A percentile compares a stretch with the other conserved stretches of the same genome.
Conservation (phyloP, 2,329 filamentous ascomycete species). For the Aspergillus sp. region DNA sequence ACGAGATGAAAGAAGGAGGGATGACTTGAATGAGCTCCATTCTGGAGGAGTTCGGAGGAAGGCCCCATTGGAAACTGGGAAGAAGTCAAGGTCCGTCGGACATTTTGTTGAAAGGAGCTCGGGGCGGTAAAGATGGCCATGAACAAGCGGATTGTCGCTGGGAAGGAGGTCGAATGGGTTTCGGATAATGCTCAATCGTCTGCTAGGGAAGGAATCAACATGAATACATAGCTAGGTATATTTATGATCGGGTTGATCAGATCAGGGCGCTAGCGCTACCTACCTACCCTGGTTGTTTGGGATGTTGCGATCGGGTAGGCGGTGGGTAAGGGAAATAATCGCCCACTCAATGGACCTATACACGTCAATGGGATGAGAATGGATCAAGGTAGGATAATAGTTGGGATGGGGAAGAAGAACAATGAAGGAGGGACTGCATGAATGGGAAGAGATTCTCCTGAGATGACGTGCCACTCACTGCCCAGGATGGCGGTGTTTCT, state of each 20-base stretch:
- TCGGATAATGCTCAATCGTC: no score
- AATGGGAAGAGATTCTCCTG: background rate
- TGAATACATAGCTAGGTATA: no score
- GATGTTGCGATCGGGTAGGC: no score
- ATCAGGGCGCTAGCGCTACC: no score
- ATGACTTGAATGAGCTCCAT: conserved; percentile 39
- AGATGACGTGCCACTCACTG: background rate
- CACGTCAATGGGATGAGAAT: background rate
- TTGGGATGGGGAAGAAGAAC: background rate
- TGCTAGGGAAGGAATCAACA: no score
- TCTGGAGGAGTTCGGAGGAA: conserved; percentile 19
- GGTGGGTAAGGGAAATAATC: background rate
- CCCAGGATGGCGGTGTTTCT: background rate
- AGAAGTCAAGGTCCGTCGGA: conserved; percentile 27
- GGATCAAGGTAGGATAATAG: background rate
- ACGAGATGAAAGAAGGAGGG: conserved; percentile 59
- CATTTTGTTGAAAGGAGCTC: conserved; percentile 44
- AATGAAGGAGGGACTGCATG: background rate
- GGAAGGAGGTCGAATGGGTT: no score
- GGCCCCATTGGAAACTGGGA: conserved; percentile 22
- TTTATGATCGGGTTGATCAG: no score
- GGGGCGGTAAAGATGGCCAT: conserved; percentile 48
- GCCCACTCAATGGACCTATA: background rate
- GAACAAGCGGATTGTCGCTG: conserved; percentile 7
- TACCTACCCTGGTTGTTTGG: no score